Evolutionary conservation across 257 asterid species (phyloP), one percentile per base, ranked within the genome.

Genomic region (Nicotiana otophora): DNA sequence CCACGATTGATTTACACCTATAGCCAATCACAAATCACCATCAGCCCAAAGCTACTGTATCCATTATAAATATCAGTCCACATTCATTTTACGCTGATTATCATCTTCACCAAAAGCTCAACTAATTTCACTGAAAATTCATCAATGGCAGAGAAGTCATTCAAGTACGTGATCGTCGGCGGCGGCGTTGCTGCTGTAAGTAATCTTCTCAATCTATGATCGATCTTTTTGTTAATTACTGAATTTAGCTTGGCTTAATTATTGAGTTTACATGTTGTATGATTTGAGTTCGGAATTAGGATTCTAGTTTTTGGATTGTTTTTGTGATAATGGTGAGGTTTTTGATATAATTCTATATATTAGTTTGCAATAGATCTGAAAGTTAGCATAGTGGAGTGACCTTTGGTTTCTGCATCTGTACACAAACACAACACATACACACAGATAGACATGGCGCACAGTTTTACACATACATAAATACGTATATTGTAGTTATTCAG

Each of bases 151-250:
- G 97, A 89, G 87, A 95, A 91, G 82, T 87, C 91, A 6, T 92
- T 92, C 91, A 93, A 93, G 87, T 95, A 93, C 88, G 95, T 95
- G 89, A 95, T 95, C 89, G 28, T 93, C 42, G 99, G 99, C 9
- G 98, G 99, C 46, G 98, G 99, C 34, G 98, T 95, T 72, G 84
- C 97, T 58, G 98, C 93, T 7, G 99, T 95, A 88, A 90, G 99
- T 92, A 81, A 78, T 42, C 80, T 74, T 4, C 46, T 69, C 0
- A 7, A 42, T 14, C 0, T 8, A 1, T 1, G 20, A 54, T 16
- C 7, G 8, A 54, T 54, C n/a, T 8, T 15, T 14, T 42, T 17
- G n/a, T 77, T 20, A 28, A 6, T 16, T 67, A 33, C 14, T 72
- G 17, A 19, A 26, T 75, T 23, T 33, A 3, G 16, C 34, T 61